Base-by-base conservation (phyloP, 2,329 filamentous ascomycete genomes). In the Colletotrichum camelliae region DNA sequence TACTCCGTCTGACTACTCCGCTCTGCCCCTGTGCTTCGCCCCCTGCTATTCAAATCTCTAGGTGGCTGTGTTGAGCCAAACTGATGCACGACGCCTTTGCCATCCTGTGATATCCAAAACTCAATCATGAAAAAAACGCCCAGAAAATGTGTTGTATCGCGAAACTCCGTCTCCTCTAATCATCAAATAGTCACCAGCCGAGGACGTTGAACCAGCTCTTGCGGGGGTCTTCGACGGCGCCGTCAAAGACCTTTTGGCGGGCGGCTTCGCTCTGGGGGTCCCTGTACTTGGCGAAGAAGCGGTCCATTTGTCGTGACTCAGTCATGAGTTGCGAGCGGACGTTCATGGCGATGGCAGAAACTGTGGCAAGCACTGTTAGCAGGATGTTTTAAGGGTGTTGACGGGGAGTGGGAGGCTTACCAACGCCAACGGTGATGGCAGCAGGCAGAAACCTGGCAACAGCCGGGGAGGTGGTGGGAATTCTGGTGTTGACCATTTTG, bases 201-300 rank as follows among this genome's bases (percentile, higher is more conserved):
- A 85, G 77, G 31, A 83, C 52, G 78, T 85, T 85, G 78, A 83
- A 81, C 27, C 84, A 70, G 73, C 81, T 84, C 68, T 77, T 83
- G 64, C 84, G 82, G 31, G 84, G 83, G 71, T 85, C 84, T 39
- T 78, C 74, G 16, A 48, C 2, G 67, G 81, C 76, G 27, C 81
- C 82, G 1, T 82, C 81, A 74, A 85, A 86, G 29, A 83, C 79
- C 39, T 70, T 82, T 67, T 75, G 78, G 31, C 84, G 80, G 16
- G 80, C 80, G 7, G 81, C 82, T 69, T 86, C 84, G 73, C 85
- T 86, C 75, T 84, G 77, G 7, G 83, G 77, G 9, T 81, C 85
- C 78, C 85, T 81, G 81, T 86, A 86, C 72, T 82, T 81, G 43
- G 82, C 71, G 75, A 86, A 86, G 76, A 81, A 84, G 55, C 81